These are phyloP conservation scores for Chlorella ohadii DNA, from an alignment of 139 green algal species.

Conservation along the genomic window DNA sequence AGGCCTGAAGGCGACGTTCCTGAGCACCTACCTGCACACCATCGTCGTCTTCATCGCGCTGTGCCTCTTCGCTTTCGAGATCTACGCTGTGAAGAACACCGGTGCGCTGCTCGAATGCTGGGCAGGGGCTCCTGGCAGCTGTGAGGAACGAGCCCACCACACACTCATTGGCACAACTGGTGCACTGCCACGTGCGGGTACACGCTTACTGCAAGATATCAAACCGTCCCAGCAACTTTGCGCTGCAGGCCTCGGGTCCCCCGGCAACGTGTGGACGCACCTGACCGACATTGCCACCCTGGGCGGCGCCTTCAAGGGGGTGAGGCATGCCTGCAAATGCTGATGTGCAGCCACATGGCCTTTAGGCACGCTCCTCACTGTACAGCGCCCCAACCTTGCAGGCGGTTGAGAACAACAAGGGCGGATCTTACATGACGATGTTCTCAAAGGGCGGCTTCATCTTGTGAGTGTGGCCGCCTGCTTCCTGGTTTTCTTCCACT, in stretches of 20 bases:
- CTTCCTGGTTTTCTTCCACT: too few relatives aligned
- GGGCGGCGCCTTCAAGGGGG: conserved; percentile 23
- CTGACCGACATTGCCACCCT: conserved; percentile 50
- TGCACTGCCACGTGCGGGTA: too few relatives aligned
- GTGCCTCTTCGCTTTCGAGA: conserved; percentile 84
- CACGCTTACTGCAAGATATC: too few relatives aligned
- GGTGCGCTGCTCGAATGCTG: neutral
- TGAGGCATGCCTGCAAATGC: neutral
- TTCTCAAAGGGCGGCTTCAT: conserved; percentile 86
- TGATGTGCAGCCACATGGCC: neutral
- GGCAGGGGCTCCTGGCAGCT: too few relatives aligned
- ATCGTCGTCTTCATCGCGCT: conserved; percentile 90
- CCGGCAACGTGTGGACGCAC: conserved; percentile 75
- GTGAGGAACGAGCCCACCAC: too few relatives aligned
- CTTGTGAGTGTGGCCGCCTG: too few relatives aligned
- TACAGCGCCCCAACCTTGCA: conserved; percentile 16
- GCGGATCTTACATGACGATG: conserved; percentile 70
- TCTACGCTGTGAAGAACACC: conserved; percentile 68
- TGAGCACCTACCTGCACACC: conserved; percentile 75
- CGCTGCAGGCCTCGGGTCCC: conserved; percentile 64
- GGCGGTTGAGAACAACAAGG: conserved; percentile 82
- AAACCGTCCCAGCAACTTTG: too few relatives aligned
- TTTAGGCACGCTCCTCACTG: too few relatives aligned
- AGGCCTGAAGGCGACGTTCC: conserved; percentile 77
- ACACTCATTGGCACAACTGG: too few relatives aligned